Evolutionary conservation across 768 basidiomycete species (phyloP).

Genomic region (Russula compacta): DNA sequence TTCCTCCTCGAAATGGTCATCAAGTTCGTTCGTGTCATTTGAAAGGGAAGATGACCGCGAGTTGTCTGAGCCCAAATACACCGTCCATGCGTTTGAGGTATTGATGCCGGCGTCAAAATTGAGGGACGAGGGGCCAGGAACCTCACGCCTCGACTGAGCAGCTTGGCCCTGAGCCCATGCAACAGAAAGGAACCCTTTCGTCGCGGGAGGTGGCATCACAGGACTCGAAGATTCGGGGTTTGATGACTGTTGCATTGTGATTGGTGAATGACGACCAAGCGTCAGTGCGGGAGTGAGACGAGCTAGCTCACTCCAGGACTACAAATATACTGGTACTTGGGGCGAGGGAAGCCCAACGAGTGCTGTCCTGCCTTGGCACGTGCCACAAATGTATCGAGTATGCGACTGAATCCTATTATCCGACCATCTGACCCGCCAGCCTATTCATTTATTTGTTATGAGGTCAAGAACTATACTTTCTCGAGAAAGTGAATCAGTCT

Average conservation of each 20-base stretch:
- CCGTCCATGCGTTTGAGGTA: conserved; percentile 70
- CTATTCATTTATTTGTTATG: no score
- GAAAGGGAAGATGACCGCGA: conserved; percentile 36
- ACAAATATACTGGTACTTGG: not conserved
- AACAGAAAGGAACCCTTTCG: conserved; percentile 10
- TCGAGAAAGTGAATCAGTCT: no score
- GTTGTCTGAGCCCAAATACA: conserved; percentile 37
- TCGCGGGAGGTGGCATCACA: conserved; percentile 13
- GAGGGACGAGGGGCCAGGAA: not conserved
- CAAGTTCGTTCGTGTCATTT: conserved; percentile 29
- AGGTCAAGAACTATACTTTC: no score
- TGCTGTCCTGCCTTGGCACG: not conserved
- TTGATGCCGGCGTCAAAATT: conserved; percentile 75
- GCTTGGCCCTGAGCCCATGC: conserved; percentile 10
- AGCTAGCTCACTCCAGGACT: not conserved
- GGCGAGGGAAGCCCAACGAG: no score
- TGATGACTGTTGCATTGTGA: conserved; percentile 3
- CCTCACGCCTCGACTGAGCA: conserved; percentile 4
- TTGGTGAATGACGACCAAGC: not conserved
- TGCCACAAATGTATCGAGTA: not conserved
- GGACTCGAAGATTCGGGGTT: not conserved
- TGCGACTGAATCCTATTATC: no score
- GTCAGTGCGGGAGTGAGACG: not conserved
- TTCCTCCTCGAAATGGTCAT: conserved; percentile 27
- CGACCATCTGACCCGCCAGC: no score